Evolutionary conservation across 1,284 basidiomycete species (phyloP).

Genomic region (Marasmius fiardii): DNA sequence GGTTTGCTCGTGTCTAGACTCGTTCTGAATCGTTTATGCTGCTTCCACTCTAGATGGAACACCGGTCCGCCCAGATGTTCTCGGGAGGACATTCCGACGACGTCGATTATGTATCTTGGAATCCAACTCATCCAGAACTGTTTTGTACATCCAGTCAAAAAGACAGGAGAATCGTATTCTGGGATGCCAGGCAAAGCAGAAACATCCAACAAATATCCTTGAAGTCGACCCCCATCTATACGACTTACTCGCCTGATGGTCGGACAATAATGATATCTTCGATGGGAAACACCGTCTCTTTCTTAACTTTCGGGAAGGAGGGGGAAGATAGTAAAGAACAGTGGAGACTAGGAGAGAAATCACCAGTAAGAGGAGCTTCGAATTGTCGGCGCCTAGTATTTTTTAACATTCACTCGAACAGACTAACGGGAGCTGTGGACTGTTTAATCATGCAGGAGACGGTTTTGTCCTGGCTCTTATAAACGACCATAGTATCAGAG

Average conservation of each 20-base stretch:
- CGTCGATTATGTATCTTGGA: constrained; percentile 76
- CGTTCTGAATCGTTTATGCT: constrained; percentile 1
- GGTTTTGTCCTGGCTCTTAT: constrained; percentile 61
- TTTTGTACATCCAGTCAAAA: constrained; percentile 75
- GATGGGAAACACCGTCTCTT: constrained; percentile 51
- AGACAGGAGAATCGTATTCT: constrained; percentile 71
- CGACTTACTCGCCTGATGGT: constrained; percentile 70
- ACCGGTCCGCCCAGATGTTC: constrained; percentile 57
- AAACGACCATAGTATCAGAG: constrained; percentile 58
- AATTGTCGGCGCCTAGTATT: not conserved
- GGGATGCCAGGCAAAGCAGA: constrained; percentile 79
- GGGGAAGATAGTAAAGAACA: constrained; percentile 54
- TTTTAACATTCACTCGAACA: constrained; percentile 27
- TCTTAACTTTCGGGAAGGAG: constrained; percentile 51
- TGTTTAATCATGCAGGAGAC: constrained; percentile 71
- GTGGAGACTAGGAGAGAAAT: constrained; percentile 54
- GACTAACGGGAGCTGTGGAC: constrained; percentile 48
- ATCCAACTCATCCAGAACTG: constrained; percentile 75
- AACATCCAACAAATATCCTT: constrained; percentile 54
- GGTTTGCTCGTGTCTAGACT: constrained; percentile 21
- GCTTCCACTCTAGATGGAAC: constrained; percentile 51
- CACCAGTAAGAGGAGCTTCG: constrained; percentile 29
- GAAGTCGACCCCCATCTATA: constrained; percentile 57
- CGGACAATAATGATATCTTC: constrained; percentile 61
- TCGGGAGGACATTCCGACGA: constrained; percentile 71